phyloP scores from a whole-genome alignment of 108 stramenopile species.

The Schizochytrium sp. region DNA sequence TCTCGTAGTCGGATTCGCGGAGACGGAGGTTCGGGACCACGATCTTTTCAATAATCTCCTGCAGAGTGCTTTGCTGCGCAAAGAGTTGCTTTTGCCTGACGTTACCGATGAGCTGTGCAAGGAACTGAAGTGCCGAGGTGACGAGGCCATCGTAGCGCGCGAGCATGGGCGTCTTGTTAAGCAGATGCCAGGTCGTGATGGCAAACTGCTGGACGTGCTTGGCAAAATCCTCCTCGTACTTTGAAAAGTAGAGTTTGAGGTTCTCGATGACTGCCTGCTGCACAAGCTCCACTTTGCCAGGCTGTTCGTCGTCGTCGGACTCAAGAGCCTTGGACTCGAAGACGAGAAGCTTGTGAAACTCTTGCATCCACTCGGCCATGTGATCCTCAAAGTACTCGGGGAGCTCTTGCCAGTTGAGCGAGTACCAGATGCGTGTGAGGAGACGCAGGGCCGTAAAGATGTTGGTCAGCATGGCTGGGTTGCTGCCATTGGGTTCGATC shows the following conservation, averaged over 20 bases:
- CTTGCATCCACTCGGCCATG: slow-evolving; percentile 80
- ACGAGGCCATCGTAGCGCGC: slow-evolving; percentile 81
- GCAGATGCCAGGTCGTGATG: slow-evolving; percentile 70
- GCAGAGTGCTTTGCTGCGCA: slow-evolving; percentile 62
- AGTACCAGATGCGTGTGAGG: slow-evolving; percentile 79
- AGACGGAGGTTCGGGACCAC: slow-evolving; percentile 88
- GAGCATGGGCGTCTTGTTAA: slow-evolving; percentile 54
- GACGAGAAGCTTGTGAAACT: slow-evolving; percentile 71
- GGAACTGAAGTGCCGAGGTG: slow-evolving; percentile 78
- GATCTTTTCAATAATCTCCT: slow-evolving; percentile 75
- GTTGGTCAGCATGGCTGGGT: slow-evolving; percentile 21
- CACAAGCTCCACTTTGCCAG: slow-evolving; percentile 66
- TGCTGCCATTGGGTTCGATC: slow-evolving; percentile 40
- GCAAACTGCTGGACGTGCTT: slow-evolving; percentile 69
- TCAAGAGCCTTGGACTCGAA: slow-evolving; percentile 75
- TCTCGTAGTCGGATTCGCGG: slow-evolving; percentile 68
- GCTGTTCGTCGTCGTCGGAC: slow-evolving; percentile 68
- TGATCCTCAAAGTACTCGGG: slow-evolving; percentile 97
- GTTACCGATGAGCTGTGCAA: slow-evolving; percentile 71
- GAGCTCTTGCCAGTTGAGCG: slow-evolving; percentile 92
- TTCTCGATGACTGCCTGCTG: slow-evolving; percentile 87
- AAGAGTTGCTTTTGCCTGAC: slow-evolving; percentile 76
- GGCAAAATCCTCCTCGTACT: slow-evolving; percentile 92
- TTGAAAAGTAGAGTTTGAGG: slow-evolving; percentile 75
- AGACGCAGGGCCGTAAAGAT: slow-evolving; percentile 66